These are phyloP conservation scores for Cucumis cinereus DNA, from an alignment of 306 rosid species.

Conservation along the genomic window DNA sequence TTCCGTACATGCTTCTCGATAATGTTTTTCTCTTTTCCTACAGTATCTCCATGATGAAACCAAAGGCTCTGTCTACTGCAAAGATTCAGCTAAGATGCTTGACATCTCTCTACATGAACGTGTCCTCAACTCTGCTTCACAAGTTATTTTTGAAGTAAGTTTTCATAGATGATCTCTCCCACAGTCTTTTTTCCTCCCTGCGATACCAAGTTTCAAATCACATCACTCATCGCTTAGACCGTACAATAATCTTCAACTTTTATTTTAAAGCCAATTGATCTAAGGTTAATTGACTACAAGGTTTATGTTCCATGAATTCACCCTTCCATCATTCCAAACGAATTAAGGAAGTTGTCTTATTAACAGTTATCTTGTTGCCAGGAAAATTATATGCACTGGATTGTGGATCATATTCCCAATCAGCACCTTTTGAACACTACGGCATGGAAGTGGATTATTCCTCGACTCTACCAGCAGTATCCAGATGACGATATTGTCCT, in stretches of 20 bases:
- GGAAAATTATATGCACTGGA: slow-evolving; percentile 48
- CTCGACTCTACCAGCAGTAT: slow-evolving; percentile 58
- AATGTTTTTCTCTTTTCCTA: neutral
- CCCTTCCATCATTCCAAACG: neutral
- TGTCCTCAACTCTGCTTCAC: slow-evolving; percentile 53
- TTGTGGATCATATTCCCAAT: slow-evolving; percentile 37
- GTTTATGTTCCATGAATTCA: neutral
- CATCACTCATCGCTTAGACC: neutral
- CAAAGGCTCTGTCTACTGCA: slow-evolving; percentile 24
- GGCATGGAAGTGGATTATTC: slow-evolving; percentile 64
- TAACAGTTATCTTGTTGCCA: slow-evolving; percentile 11
- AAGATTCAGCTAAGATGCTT: slow-evolving; percentile 51
- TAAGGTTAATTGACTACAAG: neutral
- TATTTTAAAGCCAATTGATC: neutral
- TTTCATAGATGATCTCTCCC: neutral
- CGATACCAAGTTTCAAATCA: neutral
- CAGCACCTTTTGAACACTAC: slow-evolving; percentile 56
- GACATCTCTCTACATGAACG: slow-evolving; percentile 61
- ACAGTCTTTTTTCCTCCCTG: neutral
- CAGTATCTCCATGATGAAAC: slow-evolving; percentile 14
- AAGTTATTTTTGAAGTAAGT: slow-evolving; percentile 51
- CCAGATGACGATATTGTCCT: slow-evolving; percentile 65
- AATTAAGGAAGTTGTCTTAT: neutral
- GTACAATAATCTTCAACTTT: neutral
- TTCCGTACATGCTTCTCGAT: neutral